Evolutionary conservation across 2,329 filamentous ascomycete genomes (phyloP).

Genomic region (Sphaerulina populicola): DNA sequence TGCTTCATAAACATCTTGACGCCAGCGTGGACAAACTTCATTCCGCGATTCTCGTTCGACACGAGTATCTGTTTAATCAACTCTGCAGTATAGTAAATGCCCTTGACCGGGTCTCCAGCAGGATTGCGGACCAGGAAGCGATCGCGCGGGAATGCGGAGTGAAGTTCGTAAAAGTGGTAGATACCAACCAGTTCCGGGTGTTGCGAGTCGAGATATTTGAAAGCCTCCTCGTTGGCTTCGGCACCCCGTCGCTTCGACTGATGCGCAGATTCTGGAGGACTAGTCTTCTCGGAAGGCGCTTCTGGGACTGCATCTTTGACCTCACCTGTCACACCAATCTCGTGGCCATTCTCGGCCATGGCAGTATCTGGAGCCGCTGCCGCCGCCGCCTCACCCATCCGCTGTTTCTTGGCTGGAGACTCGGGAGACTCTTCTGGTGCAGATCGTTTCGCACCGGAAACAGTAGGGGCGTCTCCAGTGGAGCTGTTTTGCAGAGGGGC

Average conservation of each 20-base stretch:
- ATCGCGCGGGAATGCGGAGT: slow-evolving; percentile 73
- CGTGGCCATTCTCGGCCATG: slow-evolving; percentile 7
- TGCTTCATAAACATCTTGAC: slow-evolving; percentile 99
- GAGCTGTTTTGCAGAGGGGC: slow-evolving; percentile 9
- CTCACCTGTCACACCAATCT: slow-evolving; percentile 17
- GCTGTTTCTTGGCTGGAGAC: slow-evolving; percentile 31
- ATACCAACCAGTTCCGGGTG: slow-evolving; percentile 72
- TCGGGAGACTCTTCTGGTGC: slow-evolving; percentile 35
- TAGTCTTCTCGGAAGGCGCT: slow-evolving; percentile 24
- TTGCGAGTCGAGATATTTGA: slow-evolving; percentile 73
- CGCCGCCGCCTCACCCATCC: slow-evolving; percentile 21
- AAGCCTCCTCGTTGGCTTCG: slow-evolving; percentile 71
- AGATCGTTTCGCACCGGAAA: slow-evolving; percentile 33
- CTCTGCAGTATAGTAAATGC: slow-evolving; percentile 89
- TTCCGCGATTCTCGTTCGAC: slow-evolving; percentile 78
- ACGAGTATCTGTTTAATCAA: slow-evolving; percentile 77
- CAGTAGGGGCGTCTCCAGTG: slow-evolving; percentile 10
- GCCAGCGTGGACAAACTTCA: slow-evolving; percentile 93
- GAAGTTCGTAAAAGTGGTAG: slow-evolving; percentile 76
- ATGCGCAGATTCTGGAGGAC: slow-evolving; percentile 10
- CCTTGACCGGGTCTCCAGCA: slow-evolving; percentile 76
- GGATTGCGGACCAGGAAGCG: slow-evolving; percentile 96
- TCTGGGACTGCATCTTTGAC: slow-evolving; percentile 21
- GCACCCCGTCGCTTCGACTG: slow-evolving; percentile 22
- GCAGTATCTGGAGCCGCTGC: slow-evolving; percentile 19